Conservation (phyloP, 2,329 filamentous ascomycete genomes). For the Ascocoryne sarcoides region DNA sequence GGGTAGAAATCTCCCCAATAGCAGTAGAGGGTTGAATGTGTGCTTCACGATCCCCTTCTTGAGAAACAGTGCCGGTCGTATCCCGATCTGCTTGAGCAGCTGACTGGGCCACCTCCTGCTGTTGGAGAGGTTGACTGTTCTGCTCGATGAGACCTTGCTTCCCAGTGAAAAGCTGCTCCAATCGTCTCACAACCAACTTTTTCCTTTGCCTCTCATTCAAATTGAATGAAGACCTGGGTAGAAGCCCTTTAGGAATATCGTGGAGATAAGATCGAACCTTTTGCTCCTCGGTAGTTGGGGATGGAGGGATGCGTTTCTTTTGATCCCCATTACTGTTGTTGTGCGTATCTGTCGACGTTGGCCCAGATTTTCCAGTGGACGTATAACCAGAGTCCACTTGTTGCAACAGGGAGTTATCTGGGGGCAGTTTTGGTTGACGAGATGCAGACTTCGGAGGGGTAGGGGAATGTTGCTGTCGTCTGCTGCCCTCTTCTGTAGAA, state of each 20-base stretch:
- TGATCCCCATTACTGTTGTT: constrained; percentile 2
- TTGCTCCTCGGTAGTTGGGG: constrained; percentile 33
- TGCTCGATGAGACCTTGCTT: constrained; percentile 38
- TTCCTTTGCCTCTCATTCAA: constrained; percentile 70
- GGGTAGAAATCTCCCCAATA: background rate
- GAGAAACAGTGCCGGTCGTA: constrained; percentile 6
- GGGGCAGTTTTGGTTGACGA: constrained; percentile 10
- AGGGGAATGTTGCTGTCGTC: constrained; percentile 38
- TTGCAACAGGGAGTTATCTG: no score
- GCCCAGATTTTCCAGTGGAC: constrained; percentile 48
- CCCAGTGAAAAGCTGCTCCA: constrained; percentile 78
- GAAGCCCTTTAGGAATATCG: constrained; percentile 61
- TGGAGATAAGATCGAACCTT: constrained; percentile 63
- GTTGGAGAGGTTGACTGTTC: constrained; percentile 22
- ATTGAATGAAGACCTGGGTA: constrained; percentile 46
- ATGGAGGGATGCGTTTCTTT: constrained; percentile 1
- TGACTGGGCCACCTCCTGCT: constrained; percentile 45
- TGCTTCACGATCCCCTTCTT: constrained; percentile 34
- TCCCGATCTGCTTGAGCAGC: constrained; percentile 34
- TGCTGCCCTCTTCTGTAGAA: background rate
- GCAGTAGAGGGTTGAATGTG: constrained; percentile 28
- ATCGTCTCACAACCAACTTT: constrained; percentile 63
- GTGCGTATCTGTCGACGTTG: constrained; percentile 27
- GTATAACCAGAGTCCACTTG: constrained; percentile 50
- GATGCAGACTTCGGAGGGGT: constrained; percentile 7